phyloP scores from a whole-genome alignment of 2,329 filamentous ascomycete species.

The Sporothrix mexicana region DNA sequence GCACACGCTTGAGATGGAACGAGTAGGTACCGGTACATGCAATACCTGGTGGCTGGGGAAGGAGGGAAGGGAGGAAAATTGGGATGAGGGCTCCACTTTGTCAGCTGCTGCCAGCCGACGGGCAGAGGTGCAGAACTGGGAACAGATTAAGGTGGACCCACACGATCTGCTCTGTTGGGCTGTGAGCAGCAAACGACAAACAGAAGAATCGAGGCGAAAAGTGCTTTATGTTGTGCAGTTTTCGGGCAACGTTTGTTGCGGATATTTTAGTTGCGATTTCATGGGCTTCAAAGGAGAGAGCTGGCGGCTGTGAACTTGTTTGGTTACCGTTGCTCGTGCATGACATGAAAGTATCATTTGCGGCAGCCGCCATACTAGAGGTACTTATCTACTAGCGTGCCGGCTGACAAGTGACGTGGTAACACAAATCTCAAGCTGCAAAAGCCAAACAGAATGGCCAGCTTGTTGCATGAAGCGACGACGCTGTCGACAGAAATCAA shows the following conservation, averaged over 20 bases:
- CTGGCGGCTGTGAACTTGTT: neutral
- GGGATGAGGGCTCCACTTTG: neutral
- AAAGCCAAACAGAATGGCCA: neutral
- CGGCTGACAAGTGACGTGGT: constrained; percentile 20
- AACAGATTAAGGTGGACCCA: neutral
- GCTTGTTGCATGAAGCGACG: constrained; percentile 3
- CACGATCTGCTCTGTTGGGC: neutral
- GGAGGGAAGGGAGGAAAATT: neutral
- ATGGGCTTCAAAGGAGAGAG: neutral
- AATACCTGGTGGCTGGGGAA: constrained; percentile 21
- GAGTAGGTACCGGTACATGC: neutral
- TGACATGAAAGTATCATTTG: neutral
- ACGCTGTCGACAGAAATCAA: constrained; percentile 2
- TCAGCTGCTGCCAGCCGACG: constrained; percentile 24
- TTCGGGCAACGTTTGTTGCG: constrained; percentile 6
- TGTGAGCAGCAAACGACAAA: neutral
- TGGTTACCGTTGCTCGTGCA: neutral
- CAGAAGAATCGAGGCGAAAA: neutral
- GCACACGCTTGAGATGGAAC: neutral
- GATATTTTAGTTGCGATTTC: neutral
- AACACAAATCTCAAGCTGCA: neutral
- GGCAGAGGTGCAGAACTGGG: neutral
- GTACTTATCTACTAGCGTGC: neutral
- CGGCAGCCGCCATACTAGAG: neutral
- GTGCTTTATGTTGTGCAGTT: neutral